Conservation (phyloP, 1,139 yeast genomes). For the Candida sanyaensis region DNA sequence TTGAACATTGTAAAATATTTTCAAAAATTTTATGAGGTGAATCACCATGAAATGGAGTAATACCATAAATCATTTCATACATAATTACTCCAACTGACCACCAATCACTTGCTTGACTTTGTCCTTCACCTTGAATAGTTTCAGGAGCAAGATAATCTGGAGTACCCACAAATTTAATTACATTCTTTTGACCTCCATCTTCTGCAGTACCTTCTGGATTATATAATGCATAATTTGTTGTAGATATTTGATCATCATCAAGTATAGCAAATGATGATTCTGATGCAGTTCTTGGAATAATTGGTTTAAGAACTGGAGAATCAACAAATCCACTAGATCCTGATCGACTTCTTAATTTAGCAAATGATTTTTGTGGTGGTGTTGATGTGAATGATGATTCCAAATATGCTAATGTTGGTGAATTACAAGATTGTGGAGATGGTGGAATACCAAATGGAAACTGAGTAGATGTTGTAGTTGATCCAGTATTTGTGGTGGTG, state of each 20-base stretch:
- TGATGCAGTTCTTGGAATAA: conserved; percentile 49
- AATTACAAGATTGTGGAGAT: conserved; percentile 7
- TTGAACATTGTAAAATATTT: conserved; percentile 69
- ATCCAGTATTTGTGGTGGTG: background rate
- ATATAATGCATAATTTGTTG: conserved; percentile 61
- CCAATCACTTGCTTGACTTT: conserved; percentile 92
- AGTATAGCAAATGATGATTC: conserved; percentile 57
- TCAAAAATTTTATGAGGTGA: conserved; percentile 82
- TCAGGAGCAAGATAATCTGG: conserved; percentile 99
- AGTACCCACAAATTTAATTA: conserved; percentile 79
- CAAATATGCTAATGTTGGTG: conserved; percentile 15
- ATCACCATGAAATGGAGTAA: conserved; percentile 90
- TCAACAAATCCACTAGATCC: conserved; percentile 40
- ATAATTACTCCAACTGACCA: conserved; percentile 97
- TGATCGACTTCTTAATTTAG: conserved; percentile 21
- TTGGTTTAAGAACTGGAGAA: conserved; percentile 53
- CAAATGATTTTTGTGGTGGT: conserved; percentile 13
- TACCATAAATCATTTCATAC: conserved; percentile 89
- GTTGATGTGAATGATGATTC: conserved; percentile 12
- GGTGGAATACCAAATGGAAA: background rate
- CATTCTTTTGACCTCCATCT: conserved; percentile 26
- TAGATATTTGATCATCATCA: conserved; percentile 43
- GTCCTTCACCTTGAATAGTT: conserved; percentile 83
- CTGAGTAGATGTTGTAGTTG: background rate
- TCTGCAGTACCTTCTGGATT: conserved; percentile 66